These are phyloP conservation scores for Avena sativa DNA, from an alignment of 176 grass and related monocot species.

Conservation along the genomic window DNA sequence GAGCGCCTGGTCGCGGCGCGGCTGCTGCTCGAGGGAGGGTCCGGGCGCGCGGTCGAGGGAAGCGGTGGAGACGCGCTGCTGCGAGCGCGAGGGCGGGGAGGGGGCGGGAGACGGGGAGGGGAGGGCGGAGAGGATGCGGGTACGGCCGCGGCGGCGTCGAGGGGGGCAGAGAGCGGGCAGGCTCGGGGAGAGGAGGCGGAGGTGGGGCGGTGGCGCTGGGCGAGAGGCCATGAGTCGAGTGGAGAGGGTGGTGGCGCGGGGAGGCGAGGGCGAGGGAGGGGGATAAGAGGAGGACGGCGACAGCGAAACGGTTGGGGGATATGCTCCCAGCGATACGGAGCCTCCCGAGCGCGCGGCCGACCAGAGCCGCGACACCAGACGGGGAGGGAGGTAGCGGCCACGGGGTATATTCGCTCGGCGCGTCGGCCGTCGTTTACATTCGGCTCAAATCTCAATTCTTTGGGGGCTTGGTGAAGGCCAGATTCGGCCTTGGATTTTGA, in stretches of 20 bases:
- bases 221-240: constrained; percentile 39
- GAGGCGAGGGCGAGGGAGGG: constrained; percentile 34
- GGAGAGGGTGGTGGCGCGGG: constrained; percentile 30
- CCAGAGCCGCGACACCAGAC: neutral
- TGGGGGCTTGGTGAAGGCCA: neutral
- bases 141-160: constrained; percentile 23
- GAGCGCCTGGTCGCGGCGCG: constrained; percentile 47
- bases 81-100: constrained; percentile 34
- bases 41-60: constrained; percentile 45
- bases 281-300: constrained; percentile 51
- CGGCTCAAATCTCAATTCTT: neutral
- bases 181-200: constrained; percentile 27
- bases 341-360: neutral
- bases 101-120: constrained; percentile 47
- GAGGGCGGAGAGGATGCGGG: constrained; percentile 43
- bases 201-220: constrained; percentile 37
- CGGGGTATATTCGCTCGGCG: neutral
- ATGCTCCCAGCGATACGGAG: constrained; percentile 47
- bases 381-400: constrained; percentile 10
- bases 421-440: neutral
- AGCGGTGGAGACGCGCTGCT: constrained; percentile 54
- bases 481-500: neutral
- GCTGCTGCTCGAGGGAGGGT: constrained; percentile 31
- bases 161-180: constrained; percentile 15
- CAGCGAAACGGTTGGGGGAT: constrained; percentile 43